Conservation (phyloP, 768 basidiomycete genomes). For the Podaxis carcinomalis region DNA sequence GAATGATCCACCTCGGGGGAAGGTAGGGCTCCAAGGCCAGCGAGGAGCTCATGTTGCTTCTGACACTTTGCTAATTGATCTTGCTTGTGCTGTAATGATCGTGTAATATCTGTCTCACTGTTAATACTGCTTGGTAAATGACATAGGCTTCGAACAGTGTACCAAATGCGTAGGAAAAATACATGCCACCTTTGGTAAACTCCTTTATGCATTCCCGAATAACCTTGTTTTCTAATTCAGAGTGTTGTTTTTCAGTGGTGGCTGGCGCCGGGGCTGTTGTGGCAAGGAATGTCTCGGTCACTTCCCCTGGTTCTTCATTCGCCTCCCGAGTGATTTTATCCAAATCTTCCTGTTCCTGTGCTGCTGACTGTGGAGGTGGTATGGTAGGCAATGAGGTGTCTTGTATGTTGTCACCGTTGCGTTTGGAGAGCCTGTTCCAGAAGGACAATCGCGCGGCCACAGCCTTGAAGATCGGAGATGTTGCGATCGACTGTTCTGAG, state of each 20-base stretch:
- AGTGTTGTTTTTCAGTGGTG: conserved; percentile 61
- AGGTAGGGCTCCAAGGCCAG: conserved; percentile 53
- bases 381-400: conserved; percentile 16
- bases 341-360: conserved; percentile 31
- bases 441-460: conserved; percentile 68
- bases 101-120: conserved; percentile 61
- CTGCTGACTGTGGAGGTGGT: conserved; percentile 20
- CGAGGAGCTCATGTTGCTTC: conserved; percentile 54
- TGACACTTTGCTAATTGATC: conserved; percentile 55
- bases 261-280: conserved; percentile 59
- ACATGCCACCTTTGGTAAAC: conserved; percentile 84
- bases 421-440: conserved; percentile 62
- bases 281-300: conserved; percentile 54
- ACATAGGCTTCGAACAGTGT: conserved; percentile 15
- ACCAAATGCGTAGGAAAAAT: conserved; percentile 87
- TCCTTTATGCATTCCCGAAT: conserved; percentile 74
- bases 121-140: neutral
- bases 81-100: conserved; percentile 77
- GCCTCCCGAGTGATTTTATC: conserved; percentile 42
- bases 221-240: conserved; percentile 81
- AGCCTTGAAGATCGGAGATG: conserved; percentile 55
- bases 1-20: conserved; percentile 21
- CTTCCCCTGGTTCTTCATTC: conserved; percentile 45
- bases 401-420: conserved; percentile 21
- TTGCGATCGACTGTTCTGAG: conserved; percentile 40